phyloP scores from a whole-genome alignment of 2,329 filamentous ascomycete genomes.

The Phialophora expanda region DNA sequence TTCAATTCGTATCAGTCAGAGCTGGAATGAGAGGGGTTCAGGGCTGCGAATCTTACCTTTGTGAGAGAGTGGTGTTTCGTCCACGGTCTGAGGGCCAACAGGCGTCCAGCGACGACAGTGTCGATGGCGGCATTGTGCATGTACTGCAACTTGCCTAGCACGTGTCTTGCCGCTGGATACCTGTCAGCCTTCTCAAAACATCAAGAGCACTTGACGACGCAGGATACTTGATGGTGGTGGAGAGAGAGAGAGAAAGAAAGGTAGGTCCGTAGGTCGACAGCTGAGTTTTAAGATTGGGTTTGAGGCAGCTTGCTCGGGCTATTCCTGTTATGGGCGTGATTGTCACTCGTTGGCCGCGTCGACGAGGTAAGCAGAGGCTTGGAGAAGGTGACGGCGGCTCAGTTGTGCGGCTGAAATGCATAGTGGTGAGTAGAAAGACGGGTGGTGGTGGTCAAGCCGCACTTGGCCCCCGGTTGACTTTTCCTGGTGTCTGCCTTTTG shows the following conservation, averaged over 20 bases:
- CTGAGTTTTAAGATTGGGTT: neutral
- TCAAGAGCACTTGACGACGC: neutral
- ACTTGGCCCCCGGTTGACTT: neutral
- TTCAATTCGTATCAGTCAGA: neutral
- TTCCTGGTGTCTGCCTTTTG: neutral
- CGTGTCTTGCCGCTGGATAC: neutral
- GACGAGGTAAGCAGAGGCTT: conserved; percentile 10
- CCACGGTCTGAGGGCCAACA: neutral
- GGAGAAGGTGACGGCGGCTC: conserved; percentile 14
- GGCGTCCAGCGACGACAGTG: neutral
- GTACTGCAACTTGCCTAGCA: neutral
- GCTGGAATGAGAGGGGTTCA: neutral
- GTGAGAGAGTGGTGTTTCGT: neutral
- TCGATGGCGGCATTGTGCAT: neutral
- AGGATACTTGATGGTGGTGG: neutral
- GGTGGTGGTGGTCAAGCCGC: neutral
- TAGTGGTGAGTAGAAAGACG: neutral
- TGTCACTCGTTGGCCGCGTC: neutral
- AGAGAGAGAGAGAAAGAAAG: neutral
- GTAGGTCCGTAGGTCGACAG: neutral
- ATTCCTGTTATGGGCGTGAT: conserved; percentile 16
- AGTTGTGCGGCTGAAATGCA: conserved; percentile 18
- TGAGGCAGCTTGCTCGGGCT: conserved; percentile 2
- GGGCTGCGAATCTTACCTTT: neutral
- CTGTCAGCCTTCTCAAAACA: neutral